These are phyloP conservation scores for Scutellaria barbata DNA, from an alignment of 257 asterid species.

Conservation along the genomic window DNA sequence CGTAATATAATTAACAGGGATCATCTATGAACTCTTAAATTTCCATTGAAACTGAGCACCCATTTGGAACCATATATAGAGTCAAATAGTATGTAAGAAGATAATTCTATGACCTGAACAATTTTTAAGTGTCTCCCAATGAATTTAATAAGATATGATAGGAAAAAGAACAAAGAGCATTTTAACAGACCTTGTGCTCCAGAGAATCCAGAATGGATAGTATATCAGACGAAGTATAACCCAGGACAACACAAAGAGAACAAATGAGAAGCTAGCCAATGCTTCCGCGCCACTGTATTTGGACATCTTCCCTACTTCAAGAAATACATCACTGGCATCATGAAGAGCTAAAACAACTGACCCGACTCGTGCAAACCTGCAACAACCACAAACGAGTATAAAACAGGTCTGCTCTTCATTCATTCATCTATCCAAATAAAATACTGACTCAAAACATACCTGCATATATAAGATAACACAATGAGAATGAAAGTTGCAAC, in stretches of 20 bases:
- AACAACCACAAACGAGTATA: conserved; percentile 28
- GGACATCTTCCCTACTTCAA: conserved; percentile 98
- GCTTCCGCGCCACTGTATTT: conserved; percentile 92
- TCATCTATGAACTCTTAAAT: neutral
- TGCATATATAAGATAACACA: conserved; percentile 68
- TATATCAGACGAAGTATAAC: conserved; percentile 85
- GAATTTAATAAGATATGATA: conserved; percentile 3
- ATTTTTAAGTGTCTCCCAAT: neutral
- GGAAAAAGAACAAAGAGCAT: conserved; percentile 1
- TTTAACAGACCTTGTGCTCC: conserved; percentile 90
- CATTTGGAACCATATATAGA: neutral
- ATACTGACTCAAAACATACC: conserved; percentile 50
- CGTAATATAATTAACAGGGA: neutral
- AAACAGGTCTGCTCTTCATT: conserved; percentile 13
- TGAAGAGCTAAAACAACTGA: conserved; percentile 93
- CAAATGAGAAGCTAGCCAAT: conserved; percentile 82
- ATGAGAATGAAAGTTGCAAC: conserved; percentile 88
- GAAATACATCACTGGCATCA: conserved; percentile 96
- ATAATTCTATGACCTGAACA: neutral
- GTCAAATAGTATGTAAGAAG: neutral
- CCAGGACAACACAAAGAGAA: conserved; percentile 94
- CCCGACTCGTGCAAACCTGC: conserved; percentile 96
- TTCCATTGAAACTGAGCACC: neutral
- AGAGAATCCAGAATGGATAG: conserved; percentile 93
- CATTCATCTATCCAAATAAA: conserved; percentile 17